These are phyloP conservation scores for Colletotrichum shisoi DNA, from an alignment of 2,329 filamentous ascomycete species.

Conservation along the genomic window DNA sequence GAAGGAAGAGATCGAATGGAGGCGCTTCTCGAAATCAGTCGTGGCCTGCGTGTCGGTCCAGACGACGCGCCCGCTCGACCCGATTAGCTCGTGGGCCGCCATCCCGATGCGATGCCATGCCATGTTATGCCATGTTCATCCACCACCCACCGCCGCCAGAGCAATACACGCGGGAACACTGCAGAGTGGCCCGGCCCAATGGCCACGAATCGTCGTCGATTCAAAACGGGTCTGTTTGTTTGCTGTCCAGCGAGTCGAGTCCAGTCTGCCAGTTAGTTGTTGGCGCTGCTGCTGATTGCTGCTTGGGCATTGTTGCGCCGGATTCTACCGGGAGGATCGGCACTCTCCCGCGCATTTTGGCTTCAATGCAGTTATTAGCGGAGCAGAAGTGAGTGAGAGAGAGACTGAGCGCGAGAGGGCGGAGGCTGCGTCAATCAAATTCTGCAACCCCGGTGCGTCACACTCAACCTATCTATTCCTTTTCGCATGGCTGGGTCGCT, in stretches of 20 bases:
- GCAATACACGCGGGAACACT: conserved; percentile 19
- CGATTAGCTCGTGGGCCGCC: conserved; percentile 37
- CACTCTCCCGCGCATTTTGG: conserved; percentile 30
- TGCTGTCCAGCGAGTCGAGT: neutral
- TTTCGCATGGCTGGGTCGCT: conserved; percentile 34
- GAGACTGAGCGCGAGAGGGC: conserved; percentile 10
- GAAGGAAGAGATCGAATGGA: conserved; percentile 1
- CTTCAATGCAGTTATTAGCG: conserved; percentile 35
- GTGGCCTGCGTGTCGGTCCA: conserved; percentile 35
- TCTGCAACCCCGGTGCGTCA: conserved; percentile 39
- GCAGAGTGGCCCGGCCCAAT: conserved; percentile 18
- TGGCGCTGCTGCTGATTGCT: conserved; percentile 10
- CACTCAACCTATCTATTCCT: conserved; percentile 32
- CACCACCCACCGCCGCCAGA: neutral
- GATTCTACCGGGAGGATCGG: conserved; percentile 33
- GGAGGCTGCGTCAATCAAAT: conserved; percentile 34
- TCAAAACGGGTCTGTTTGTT: neutral
- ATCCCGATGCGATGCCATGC: conserved; percentile 23
- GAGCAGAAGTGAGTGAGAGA: conserved; percentile 7
- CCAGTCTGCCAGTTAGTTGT: neutral
- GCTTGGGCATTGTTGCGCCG: conserved; percentile 21
- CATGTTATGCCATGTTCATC: conserved; percentile 22
- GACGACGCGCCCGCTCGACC: conserved; percentile 20
- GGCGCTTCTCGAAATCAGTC: conserved; percentile 10
- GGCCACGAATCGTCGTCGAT: conserved; percentile 10